Conservation (phyloP, 805 yeast genomes). For the Tetrapisispora taiwanensis region DNA sequence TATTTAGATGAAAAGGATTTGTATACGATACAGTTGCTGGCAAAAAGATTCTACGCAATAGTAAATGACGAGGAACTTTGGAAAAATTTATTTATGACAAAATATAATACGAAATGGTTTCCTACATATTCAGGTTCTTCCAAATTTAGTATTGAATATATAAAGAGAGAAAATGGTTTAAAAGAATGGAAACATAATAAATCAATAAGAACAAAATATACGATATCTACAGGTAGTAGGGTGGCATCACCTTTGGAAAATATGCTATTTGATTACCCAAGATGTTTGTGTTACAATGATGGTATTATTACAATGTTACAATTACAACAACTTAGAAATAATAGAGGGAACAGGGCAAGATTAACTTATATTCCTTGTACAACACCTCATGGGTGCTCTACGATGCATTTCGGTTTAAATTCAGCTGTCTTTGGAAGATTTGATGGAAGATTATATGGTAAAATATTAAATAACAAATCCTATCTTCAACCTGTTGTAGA, state of each 20-base stretch:
- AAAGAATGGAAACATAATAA: conserved; percentile 29
- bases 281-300: conserved; percentile 28
- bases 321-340: conserved; percentile 16
- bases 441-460: conserved; percentile 29
- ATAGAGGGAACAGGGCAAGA: conserved; percentile 17
- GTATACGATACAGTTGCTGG: conserved; percentile 25
- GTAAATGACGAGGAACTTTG: conserved; percentile 35
- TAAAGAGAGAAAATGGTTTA: conserved; percentile 22
- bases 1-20: conserved; percentile 31
- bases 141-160: conserved; percentile 29
- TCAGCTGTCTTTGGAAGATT: conserved; percentile 30
- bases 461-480: conserved; percentile 26
- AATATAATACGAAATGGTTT: conserved; percentile 24
- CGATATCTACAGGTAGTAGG: conserved; percentile 9
- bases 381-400: conserved; percentile 30
- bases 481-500: conserved; percentile 27
- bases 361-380: conserved; percentile 30
- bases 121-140: conserved; percentile 31
- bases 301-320: conserved; percentile 28
- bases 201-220: conserved; percentile 27
- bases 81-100: conserved; percentile 31
- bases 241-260: conserved; percentile 18
- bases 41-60: conserved; percentile 21
- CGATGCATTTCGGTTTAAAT: conserved; percentile 27
- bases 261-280: conserved; percentile 27